These are phyloP conservation scores for Rauvolfia tetraphylla DNA, from an alignment of 257 asterid species.

Conservation along the genomic window DNA sequence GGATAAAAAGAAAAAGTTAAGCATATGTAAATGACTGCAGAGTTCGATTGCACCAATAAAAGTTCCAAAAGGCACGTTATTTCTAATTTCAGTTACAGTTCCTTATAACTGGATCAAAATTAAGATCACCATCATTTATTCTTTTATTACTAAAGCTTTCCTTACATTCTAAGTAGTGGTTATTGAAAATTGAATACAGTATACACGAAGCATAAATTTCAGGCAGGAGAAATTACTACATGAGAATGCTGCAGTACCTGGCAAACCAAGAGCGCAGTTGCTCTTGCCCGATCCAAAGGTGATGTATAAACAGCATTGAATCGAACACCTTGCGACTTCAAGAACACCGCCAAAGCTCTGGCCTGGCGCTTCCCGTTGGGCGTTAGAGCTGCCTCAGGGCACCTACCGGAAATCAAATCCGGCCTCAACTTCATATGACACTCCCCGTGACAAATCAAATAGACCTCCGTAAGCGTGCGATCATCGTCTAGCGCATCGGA, in stretches of 20 bases:
- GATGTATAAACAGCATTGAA: conserved; percentile 74
- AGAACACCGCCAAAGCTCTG: conserved; percentile 78
- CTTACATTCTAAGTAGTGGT: neutral
- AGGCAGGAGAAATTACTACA: neutral
- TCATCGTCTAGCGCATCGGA: conserved; percentile 33
- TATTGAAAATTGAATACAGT: neutral
- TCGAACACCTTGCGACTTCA: conserved; percentile 75
- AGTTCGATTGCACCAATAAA: neutral
- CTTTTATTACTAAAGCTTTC: neutral
- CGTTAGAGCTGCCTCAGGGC: conserved; percentile 88
- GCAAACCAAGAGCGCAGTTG: conserved; percentile 73
- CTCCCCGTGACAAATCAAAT: conserved; percentile 81
- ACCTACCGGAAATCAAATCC: conserved; percentile 87
- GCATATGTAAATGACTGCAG: neutral
- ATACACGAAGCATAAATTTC: neutral
- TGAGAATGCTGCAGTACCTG: conserved; percentile 41
- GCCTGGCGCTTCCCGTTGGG: conserved; percentile 96
- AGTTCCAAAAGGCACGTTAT: neutral
- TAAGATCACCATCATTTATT: neutral
- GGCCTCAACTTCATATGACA: conserved; percentile 89
- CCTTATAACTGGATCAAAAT: neutral
- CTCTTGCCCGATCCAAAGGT: conserved; percentile 85
- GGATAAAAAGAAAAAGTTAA: neutral
- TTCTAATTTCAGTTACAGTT: neutral
- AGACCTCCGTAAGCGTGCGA: conserved; percentile 62